Base-by-base conservation (phyloP, 208 protist species). In the Crithidia thermophila region DNA sequence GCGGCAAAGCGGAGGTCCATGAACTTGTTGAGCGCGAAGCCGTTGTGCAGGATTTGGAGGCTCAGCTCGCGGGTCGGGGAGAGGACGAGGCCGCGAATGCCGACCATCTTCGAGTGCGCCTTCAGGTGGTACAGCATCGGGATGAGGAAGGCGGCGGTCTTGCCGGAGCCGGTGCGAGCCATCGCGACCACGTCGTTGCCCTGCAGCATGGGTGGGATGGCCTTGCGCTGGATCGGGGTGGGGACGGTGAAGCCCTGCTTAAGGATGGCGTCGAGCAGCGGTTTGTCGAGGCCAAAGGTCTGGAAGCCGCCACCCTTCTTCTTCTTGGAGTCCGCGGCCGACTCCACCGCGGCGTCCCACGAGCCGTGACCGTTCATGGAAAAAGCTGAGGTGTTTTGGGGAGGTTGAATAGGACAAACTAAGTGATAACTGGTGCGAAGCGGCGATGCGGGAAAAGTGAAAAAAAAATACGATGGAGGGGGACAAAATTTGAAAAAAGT, bases 111-210 rank as follows among this genome's bases (percentile, higher is more conserved):
- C 31, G 90, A 92, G 83, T 99, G 97, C 21, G 75, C 55, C 72
- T 92, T 84, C 10, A 99, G 78, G 0, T 88, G 77, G 62, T 99
- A 85, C 46, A 99, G 67, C 82, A 99, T 90, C 5, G 99, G 99
- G 36, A 99, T 94, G 4, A 99, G 79, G 75, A 99, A 99, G 7
- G 99, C 98, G 6, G 97, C 98, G 6, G 98, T 99, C 76, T 99
- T 99, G 36, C 98, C 99, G 9, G 97, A 99, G 52, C 99, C 99
- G 14, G 99, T 99, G 51, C 98, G 90, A 3, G 99, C 99, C 98
- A 99, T 99, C 34, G 97, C 99, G 2, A 99, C 98, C 0, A 99
- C 90, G 75, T 99, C 99, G 39, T 86, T 89, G 33, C 98, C 98
- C 42, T 96, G 88, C 52, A 97, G 70, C 78, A 97, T 85, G 0